These are phyloP conservation scores for Hemileccinum impolitum DNA, from an alignment of 768 basidiomycete genomes.

Conservation along the genomic window DNA sequence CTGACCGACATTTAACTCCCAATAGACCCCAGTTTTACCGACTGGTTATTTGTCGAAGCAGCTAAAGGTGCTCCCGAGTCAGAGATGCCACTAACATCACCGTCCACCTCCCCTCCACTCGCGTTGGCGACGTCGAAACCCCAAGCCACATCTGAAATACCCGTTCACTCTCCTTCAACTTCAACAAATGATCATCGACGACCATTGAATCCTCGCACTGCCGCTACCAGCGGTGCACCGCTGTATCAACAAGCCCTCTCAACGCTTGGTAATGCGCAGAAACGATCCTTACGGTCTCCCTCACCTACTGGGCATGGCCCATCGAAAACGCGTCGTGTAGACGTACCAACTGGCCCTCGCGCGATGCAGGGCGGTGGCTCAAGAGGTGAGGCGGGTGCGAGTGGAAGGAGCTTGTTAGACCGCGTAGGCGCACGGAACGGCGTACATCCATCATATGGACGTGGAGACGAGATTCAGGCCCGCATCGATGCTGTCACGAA, in stretches of 20 bases:
- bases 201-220: conserved; percentile 46
- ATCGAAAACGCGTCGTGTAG: conserved; percentile 69
- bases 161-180: conserved; percentile 19
- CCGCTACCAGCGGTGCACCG: conserved; percentile 31
- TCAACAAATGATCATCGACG: conserved; percentile 26
- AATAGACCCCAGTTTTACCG: conserved; percentile 77
- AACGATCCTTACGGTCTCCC: conserved; percentile 65
- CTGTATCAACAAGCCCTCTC: conserved; percentile 78
- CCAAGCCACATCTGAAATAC: conserved; percentile 28
- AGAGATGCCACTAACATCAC: conserved; percentile 37
- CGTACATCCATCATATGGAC: conserved; percentile 29
- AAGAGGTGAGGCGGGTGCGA: conserved; percentile 21
- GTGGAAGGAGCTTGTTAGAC: conserved; percentile 70
- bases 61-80: conserved; percentile 62
- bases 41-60: conserved; percentile 84
- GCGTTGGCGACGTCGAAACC: conserved; percentile 25
- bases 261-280: conserved; percentile 50
- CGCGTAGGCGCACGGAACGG: conserved; percentile 63
- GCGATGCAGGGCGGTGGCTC: conserved; percentile 54
- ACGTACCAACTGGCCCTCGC: conserved; percentile 81
- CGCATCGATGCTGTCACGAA: conserved; percentile 76
- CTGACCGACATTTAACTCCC: conserved; percentile 7
- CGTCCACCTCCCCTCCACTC: conserved; percentile 24
- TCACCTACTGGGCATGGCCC: conserved; percentile 62
- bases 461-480: conserved; percentile 71